phyloP scores from a whole-genome alignment of 352 stramenopile species.

The Pythium dissimile region DNA sequence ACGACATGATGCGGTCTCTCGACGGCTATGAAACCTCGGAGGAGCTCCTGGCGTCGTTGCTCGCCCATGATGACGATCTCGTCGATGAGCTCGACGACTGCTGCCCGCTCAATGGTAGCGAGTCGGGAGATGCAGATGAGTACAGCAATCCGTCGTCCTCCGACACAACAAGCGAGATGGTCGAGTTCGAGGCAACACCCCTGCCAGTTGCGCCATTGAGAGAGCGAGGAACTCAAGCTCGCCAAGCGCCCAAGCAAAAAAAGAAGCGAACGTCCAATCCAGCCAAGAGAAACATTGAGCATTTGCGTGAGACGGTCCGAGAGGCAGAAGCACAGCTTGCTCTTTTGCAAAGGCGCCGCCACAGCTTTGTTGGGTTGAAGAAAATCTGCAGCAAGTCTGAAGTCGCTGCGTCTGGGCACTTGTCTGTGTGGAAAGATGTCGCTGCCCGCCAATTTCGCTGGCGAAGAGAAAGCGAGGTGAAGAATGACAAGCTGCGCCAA shows the following conservation, averaged over 20 bases:
- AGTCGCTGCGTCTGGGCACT: too few species aligned
- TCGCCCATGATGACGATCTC: neutral
- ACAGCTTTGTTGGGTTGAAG: neutral
- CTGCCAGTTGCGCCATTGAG: too few species aligned
- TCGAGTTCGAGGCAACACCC: too few species aligned
- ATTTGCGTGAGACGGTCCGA: neutral
- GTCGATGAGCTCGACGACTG: too few species aligned
- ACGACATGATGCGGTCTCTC: neutral
- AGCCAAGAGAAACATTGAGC: neutral
- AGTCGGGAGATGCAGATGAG: neutral
- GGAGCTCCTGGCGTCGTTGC: neutral
- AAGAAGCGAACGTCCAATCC: neutral
- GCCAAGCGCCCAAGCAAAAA: too few species aligned
- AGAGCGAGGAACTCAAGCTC: too few species aligned
- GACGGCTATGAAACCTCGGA: neutral
- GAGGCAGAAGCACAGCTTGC: neutral
- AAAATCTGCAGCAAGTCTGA: neutral
- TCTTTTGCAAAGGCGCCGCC: neutral
- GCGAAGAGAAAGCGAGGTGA: conserved; percentile 7
- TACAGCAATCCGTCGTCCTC: too few species aligned
- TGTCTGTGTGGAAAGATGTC: neutral
- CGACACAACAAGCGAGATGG: too few species aligned
- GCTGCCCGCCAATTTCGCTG: conserved; percentile 4
- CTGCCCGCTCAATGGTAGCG: too few species aligned
- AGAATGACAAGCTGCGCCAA: neutral